Conservation (phyloP, 2,329 filamentous ascomycete genomes). For the Colletotrichum tofieldiae region DNA sequence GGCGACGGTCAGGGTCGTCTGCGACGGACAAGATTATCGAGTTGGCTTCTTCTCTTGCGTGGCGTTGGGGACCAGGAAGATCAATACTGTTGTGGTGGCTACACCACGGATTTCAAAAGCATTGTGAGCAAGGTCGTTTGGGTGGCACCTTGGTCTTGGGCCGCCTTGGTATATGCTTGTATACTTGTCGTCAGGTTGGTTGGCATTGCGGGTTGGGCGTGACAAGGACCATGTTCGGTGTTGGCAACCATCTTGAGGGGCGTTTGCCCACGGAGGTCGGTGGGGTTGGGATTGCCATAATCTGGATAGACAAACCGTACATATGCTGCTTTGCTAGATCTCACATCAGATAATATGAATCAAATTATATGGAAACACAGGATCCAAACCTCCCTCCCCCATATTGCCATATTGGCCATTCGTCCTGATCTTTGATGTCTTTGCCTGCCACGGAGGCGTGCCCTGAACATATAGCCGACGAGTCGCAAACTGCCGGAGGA, state of each 20-base stretch:
- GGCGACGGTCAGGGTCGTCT: neutral
- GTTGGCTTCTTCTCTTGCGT: conserved; percentile 10
- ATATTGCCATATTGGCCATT: too few relatives aligned
- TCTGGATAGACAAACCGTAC: neutral
- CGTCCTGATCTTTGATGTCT: neutral
- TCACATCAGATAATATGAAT: neutral
- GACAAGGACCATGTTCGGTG: neutral
- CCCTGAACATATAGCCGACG: neutral
- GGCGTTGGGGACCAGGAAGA: conserved; percentile 11
- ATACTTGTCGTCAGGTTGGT: neutral
- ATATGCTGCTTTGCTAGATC: neutral
- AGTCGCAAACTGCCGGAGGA: neutral
- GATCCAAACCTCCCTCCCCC: neutral
- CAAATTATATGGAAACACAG: neutral
- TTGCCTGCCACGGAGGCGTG: too few relatives aligned
- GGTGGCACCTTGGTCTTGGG: neutral
- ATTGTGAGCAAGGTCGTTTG: neutral
- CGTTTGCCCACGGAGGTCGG: neutral
- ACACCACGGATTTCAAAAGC: neutral
- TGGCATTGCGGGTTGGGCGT: neutral
- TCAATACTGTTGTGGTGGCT: neutral
- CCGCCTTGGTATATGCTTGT: neutral
- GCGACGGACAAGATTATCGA: neutral
- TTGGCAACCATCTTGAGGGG: neutral
- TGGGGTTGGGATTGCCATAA: neutral